phyloP scores from a whole-genome alignment of 2,329 filamentous ascomycete genomes.

The Thermothelomyces thermophilus region DNA sequence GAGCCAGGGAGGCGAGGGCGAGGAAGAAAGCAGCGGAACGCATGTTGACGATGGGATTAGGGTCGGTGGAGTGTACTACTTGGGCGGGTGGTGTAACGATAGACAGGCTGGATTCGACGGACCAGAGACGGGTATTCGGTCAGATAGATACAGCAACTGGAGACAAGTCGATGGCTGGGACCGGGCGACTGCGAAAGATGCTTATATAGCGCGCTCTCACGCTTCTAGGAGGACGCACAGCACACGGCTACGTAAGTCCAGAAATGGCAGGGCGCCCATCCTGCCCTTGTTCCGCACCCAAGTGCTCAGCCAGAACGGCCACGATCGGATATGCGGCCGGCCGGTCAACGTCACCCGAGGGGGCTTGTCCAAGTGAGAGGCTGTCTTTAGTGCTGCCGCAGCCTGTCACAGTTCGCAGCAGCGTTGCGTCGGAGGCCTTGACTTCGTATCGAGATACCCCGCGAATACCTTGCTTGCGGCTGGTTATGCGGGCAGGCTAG shows the following conservation, averaged over 20 bases:
- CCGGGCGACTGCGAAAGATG: neutral
- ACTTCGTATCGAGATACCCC: neutral
- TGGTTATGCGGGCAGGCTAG: neutral
- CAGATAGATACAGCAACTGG: neutral
- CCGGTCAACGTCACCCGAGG: neutral
- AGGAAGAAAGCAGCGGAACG: constrained; percentile 36
- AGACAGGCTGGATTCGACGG: neutral
- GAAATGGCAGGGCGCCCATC: neutral
- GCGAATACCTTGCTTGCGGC: neutral
- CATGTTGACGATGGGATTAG: constrained; percentile 32
- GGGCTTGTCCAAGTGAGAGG: constrained; percentile 3
- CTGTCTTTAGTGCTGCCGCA: constrained; percentile 1
- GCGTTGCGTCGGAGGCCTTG: neutral
- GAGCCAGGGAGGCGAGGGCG: constrained; percentile 31
- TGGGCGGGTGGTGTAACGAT: neutral
- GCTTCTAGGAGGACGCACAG: neutral
- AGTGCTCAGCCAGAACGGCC: constrained; percentile 1
- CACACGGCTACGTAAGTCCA: neutral
- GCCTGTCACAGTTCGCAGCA: constrained; percentile 1
- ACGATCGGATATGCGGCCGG: constrained; percentile 9
- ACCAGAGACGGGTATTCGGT: no score
- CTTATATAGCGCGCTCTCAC: neutral
- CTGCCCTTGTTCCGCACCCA: neutral
- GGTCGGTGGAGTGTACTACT: neutral
- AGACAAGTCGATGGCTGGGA: neutral